These are phyloP conservation scores for Farysia itapuensis DNA, from an alignment of 1,284 basidiomycete species.

Conservation along the genomic window DNA sequence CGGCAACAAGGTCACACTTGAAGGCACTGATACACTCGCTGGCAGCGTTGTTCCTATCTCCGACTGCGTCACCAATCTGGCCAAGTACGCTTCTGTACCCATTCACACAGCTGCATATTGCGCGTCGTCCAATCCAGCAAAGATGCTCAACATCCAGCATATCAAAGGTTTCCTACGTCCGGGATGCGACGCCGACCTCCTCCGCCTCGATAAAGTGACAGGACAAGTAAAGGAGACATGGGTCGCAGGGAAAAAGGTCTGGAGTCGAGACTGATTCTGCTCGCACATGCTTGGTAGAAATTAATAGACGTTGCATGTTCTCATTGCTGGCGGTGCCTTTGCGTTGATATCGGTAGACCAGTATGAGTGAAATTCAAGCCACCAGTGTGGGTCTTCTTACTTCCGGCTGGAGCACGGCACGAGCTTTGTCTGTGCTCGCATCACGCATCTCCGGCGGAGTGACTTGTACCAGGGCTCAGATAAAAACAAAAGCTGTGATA, in stretches of 20 bases:
- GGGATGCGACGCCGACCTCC: conserved; percentile 76
- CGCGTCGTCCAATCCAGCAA: conserved; percentile 79
- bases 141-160: conserved; percentile 73
- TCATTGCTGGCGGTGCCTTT: no score
- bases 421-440: no score
- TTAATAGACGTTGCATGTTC: no score
- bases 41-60: conserved; percentile 73
- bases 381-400: no score
- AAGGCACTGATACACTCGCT: conserved; percentile 81
- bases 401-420: no score
- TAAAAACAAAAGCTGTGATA: no score
- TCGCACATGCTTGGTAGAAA: no score
- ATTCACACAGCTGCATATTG: conserved; percentile 80
- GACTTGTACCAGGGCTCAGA: no score
- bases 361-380: no score
- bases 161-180: conserved; percentile 76
- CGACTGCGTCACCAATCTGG: conserved; percentile 78
- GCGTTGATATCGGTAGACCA: no score
- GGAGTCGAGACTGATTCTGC: no score
- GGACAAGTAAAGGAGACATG: conserved; percentile 76
- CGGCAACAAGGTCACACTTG: conserved; percentile 77
- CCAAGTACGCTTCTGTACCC: conserved; percentile 76
- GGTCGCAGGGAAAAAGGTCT: conserved; percentile 68
- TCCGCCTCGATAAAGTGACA: conserved; percentile 71
- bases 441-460: no score